These are phyloP conservation scores for Leucosporidium creatinivorum DNA, from an alignment of 768 basidiomycete species.

Conservation along the genomic window DNA sequence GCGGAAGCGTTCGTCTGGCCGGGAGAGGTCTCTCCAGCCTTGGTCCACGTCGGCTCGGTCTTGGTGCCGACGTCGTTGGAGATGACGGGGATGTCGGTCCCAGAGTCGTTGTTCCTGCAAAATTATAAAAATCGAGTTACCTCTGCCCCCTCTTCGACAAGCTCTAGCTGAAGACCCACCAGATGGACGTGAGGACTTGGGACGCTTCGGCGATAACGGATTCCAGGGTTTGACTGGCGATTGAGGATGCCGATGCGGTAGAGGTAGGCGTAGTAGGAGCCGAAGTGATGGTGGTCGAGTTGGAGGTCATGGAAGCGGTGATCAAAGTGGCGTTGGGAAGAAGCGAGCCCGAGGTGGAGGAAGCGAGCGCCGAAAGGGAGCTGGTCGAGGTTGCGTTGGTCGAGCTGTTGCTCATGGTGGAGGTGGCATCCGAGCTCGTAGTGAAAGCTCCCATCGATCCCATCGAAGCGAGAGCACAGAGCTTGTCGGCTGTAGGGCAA, in stretches of 20 bases:
- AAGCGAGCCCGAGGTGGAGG: not conserved
- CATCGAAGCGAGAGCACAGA: conserved; percentile 17
- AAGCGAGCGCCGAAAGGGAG: not conserved
- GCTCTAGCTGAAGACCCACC: too few species aligned
- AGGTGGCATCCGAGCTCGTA: not conserved
- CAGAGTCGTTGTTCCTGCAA: conserved; percentile 29
- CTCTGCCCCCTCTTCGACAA: too few species aligned
- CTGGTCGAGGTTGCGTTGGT: not conserved
- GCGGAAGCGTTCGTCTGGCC: too few species aligned
- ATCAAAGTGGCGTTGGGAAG: not conserved
- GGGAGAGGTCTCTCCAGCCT: too few species aligned
- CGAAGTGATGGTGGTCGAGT: not conserved
- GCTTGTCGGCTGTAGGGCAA: conserved; percentile 24
- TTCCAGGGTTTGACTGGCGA: conserved; percentile 2
- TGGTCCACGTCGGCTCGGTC: conserved; percentile 20
- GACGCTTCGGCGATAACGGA: conserved; percentile 16
- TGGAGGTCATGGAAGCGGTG: not conserved
- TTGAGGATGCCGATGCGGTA: not conserved
- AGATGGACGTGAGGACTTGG: conserved; percentile 27
- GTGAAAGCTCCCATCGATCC: not conserved
- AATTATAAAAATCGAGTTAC: too few species aligned
- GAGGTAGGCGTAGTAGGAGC: not conserved
- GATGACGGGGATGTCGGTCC: conserved; percentile 26
- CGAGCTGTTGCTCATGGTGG: not conserved
- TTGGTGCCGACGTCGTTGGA: conserved; percentile 17